Conservation (phyloP, 2,329 filamentous ascomycete genomes). For the Penicillium sp. region DNA sequence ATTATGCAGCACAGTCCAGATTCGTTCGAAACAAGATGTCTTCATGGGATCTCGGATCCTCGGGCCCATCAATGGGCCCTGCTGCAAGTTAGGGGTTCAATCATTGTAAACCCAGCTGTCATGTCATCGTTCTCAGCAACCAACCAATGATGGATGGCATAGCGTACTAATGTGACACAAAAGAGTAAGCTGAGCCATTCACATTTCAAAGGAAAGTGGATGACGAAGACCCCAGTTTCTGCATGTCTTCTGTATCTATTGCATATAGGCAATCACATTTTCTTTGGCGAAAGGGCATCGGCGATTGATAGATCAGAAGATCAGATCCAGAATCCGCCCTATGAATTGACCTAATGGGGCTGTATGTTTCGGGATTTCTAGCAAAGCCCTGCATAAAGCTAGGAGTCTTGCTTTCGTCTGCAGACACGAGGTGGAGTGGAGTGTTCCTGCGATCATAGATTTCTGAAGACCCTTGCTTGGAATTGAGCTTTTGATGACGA, state of each 20-base stretch:
- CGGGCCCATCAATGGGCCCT: constrained; percentile 1
- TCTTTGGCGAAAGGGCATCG: not conserved
- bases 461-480: constrained; percentile 20
- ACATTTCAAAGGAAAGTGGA: not conserved
- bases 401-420: constrained; percentile 16
- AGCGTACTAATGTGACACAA: not conserved
- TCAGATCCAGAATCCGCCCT: not conserved
- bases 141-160: not conserved
- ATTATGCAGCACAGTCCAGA: not conserved
- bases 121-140: constrained; percentile 18
- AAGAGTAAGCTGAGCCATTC: constrained; percentile 4
- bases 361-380: not conserved
- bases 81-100: constrained; percentile 10
- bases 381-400: constrained; percentile 8
- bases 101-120: constrained; percentile 22
- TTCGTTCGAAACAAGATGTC: not conserved
- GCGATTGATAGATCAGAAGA: not conserved
- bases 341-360: not conserved
- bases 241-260: constrained; percentile 15
- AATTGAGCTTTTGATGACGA: constrained; percentile 1
- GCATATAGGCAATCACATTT: constrained; percentile 19
- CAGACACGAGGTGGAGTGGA: constrained; percentile 15
- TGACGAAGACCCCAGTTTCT: constrained; percentile 6
- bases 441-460: not conserved
- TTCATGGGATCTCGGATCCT: constrained; percentile 1